phyloP scores from a whole-genome alignment of 805 yeast species.

The Candida corydali region DNA sequence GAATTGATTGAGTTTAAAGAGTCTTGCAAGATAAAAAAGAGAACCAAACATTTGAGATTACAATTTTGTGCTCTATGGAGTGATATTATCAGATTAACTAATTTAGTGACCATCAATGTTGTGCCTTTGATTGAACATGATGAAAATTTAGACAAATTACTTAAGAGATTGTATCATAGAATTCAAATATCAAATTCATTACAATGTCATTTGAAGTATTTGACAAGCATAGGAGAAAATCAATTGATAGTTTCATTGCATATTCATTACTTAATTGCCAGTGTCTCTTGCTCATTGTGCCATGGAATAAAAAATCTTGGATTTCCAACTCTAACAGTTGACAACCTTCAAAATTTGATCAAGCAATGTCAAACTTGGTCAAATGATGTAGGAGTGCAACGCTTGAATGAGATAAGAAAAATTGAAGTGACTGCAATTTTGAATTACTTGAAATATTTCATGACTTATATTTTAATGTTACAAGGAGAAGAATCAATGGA shows the following conservation, averaged over 20 bases:
- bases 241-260: constrained; percentile 18
- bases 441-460: constrained; percentile 24
- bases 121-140: constrained; percentile 20
- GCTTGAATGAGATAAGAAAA: constrained; percentile 11
- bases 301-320: constrained; percentile 20
- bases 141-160: constrained; percentile 15
- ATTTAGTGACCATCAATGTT: constrained; percentile 22
- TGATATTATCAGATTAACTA: constrained; percentile 29
- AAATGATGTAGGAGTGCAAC: constrained; percentile 15
- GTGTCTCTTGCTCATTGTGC: constrained; percentile 17
- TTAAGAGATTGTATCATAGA: constrained; percentile 15
- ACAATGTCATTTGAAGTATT: constrained; percentile 19
- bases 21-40: constrained; percentile 9
- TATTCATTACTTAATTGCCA: constrained; percentile 27
- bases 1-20: constrained; percentile 16
- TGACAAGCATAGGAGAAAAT: constrained; percentile 13
- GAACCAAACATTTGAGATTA: constrained; percentile 18
- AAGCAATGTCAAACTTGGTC: constrained; percentile 23
- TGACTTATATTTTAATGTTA: constrained; percentile 26
- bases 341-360: constrained; percentile 18
- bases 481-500: constrained; percentile 29
- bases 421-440: constrained; percentile 20
- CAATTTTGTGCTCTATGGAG: constrained; percentile 33
- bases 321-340: constrained; percentile 15
- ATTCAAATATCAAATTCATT: constrained; percentile 18